These are phyloP conservation scores for Silene vulgaris DNA, from an alignment of 179 eudicot species.

Conservation along the genomic window DNA sequence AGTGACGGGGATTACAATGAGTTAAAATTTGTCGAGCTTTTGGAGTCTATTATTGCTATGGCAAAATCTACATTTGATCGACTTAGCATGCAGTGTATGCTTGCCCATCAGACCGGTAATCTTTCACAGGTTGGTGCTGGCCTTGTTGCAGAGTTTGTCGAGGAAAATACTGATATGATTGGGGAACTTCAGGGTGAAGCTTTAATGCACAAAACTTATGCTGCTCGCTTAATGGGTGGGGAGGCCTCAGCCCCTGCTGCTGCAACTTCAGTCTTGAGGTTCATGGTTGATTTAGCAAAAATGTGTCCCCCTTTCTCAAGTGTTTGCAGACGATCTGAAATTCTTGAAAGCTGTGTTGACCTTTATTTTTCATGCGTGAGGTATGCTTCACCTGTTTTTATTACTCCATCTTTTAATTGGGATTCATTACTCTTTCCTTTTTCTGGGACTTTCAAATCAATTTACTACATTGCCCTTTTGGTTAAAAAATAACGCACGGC, in stretches of 20 bases:
- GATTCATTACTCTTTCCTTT: neutral
- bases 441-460: neutral
- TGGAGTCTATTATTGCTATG: slow-evolving; percentile 94
- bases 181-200: slow-evolving; percentile 99
- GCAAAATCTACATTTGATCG: slow-evolving; percentile 90
- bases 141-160: slow-evolving; percentile 87
- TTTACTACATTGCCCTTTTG: neutral
- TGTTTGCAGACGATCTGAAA: slow-evolving; percentile 91
- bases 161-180: slow-evolving; percentile 76
- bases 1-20: slow-evolving; percentile 75
- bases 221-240: slow-evolving; percentile 99
- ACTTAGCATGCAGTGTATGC: slow-evolving; percentile 73
- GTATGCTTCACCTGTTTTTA: slow-evolving; percentile 34
- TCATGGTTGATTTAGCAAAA: slow-evolving; percentile 97
- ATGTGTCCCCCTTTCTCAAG: slow-evolving; percentile 89
- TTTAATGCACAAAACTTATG: slow-evolving; percentile 97
- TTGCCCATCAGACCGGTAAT: slow-evolving; percentile 82
- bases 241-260: slow-evolving; percentile 99
- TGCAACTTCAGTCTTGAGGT: slow-evolving; percentile 93
- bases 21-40: slow-evolving; percentile 74
- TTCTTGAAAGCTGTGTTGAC: slow-evolving; percentile 92
- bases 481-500: neutral
- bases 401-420: neutral
- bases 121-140: slow-evolving; percentile 81
- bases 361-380: slow-evolving; percentile 96